These are phyloP conservation scores for Selaginella moellendorffii DNA, from an alignment of 75 land plant species.

Conservation along the genomic window DNA sequence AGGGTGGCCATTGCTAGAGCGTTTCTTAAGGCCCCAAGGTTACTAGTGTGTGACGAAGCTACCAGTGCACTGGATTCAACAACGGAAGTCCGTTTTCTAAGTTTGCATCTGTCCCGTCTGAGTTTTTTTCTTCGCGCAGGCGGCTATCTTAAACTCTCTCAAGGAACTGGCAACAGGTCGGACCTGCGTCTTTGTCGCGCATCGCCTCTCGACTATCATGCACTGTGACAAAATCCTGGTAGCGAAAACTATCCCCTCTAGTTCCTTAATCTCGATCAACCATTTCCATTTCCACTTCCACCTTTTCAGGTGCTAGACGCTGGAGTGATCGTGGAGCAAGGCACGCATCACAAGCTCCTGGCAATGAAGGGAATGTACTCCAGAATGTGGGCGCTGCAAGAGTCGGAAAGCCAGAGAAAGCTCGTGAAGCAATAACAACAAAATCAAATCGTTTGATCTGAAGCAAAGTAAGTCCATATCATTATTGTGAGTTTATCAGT, in stretches of 20 bases:
- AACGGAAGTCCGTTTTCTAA: slow-evolving; percentile 22
- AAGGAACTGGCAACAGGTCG: slow-evolving; percentile 30
- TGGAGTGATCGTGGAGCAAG: slow-evolving; percentile 28
- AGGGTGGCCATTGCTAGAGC: slow-evolving; percentile 35
- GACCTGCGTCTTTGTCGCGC: slow-evolving; percentile 35
- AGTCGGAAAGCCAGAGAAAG: slow-evolving; percentile 15
- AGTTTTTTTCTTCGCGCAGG: too few species aligned
- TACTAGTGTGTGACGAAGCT: slow-evolving; percentile 30
- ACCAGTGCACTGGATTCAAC: slow-evolving; percentile 31
- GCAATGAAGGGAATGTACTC: slow-evolving; percentile 16
- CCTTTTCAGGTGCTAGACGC: slow-evolving; percentile 24
- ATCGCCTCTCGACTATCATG: slow-evolving; percentile 30
- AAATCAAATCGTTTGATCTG: too few species aligned
- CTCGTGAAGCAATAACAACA: slow-evolving; percentile 8
- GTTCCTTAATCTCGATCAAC: too few species aligned
- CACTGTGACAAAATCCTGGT: slow-evolving; percentile 35
- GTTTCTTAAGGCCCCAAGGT: slow-evolving; percentile 27
- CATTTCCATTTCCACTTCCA: not conserved
- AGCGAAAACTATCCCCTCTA: too few species aligned
- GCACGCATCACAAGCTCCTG: slow-evolving; percentile 24
- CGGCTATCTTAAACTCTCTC: slow-evolving; percentile 23
- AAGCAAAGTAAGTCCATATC: too few species aligned
- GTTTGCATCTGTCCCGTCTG: too few species aligned
- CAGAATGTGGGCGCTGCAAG: slow-evolving; percentile 32
- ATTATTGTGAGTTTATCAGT: too few species aligned